Evolutionary conservation across 805 yeast genomes (phyloP), one percentile per base, ranked within the genome.

Genomic region (Saccharomycopsis sp.): DNA sequence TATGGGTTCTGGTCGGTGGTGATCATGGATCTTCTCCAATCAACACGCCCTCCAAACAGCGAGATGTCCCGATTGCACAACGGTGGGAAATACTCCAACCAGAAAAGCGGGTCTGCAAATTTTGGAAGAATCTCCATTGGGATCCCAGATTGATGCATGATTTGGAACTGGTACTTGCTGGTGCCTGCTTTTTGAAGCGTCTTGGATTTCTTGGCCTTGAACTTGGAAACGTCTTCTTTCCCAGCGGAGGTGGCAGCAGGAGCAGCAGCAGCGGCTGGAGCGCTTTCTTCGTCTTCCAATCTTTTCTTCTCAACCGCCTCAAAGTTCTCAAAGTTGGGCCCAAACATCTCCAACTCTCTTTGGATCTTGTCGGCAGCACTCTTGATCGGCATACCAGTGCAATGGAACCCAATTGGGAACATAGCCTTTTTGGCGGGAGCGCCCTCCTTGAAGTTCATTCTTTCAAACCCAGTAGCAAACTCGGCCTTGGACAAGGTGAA

Each of bases 301-400:
- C 48, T 59, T 41, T 49, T 62, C 30, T 55, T 68, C 39, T 56
- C 67, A 43, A 69, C 83, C 35, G 68, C 81, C 3, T 67, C 80
- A 25, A 65, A 80, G 13, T 77, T 76, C 3, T 73, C 63, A 54
- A 83, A 92, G 55, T 85, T 87, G 13, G 63, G 68, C 39, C 98
- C 98, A 58, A 92, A 92, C 60, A 74, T 61, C 65, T 92, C 96
- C 45, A 88, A 69, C 68, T 92, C 98, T 61, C 98, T 78, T 57
- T 75, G 76, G 57, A 92, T 72, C 65, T 92, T 89, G 65, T 89
- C 98, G 37, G 98, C 97, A 55, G 95, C 74, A 21, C 97, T 89
- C 59, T 77, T 71, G 60, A 92, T 92, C 41, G 98, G 97, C 96
- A 92, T 82, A 71, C 98, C 98, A 26, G 98, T 92, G 73, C 98